Conservation (phyloP, 768 basidiomycete genomes). For the Leucosporidium yakuticum region DNA sequence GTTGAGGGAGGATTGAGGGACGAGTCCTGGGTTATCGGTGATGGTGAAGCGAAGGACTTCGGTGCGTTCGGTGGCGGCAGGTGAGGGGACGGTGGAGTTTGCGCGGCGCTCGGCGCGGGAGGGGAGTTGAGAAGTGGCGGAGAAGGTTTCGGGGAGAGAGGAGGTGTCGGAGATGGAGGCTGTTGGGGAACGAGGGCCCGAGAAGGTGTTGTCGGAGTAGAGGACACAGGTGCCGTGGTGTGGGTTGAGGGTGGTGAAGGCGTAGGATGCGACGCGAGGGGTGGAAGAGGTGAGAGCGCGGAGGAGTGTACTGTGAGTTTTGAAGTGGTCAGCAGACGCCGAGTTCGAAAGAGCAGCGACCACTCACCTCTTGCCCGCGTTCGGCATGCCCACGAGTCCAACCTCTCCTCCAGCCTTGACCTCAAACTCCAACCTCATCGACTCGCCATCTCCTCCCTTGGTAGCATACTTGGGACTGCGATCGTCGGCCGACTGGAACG, state of each 20-base stretch:
- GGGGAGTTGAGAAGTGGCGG: conserved; percentile 5
- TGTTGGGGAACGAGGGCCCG: conserved; percentile 49
- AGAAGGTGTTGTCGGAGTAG: conserved; percentile 33
- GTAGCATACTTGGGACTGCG: conserved; percentile 84
- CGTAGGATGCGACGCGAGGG: conserved; percentile 80
- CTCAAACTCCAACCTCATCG: conserved; percentile 75
- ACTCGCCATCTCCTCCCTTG: conserved; percentile 66
- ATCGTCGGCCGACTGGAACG: conserved; percentile 58
- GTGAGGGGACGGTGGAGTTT: neutral
- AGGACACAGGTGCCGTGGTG: conserved; percentile 72
- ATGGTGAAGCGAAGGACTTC: conserved; percentile 88
- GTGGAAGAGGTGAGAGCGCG: conserved; percentile 80
- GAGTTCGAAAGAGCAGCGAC: neutral
- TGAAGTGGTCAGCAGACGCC: neutral
- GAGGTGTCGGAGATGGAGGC: conserved; percentile 39
- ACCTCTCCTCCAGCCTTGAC: conserved; percentile 90
- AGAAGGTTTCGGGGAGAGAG: conserved; percentile 13
- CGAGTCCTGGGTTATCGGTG: conserved; percentile 92
- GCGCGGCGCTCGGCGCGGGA: conserved; percentile 15
- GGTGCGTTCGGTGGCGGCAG: neutral
- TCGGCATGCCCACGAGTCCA: conserved; percentile 94
- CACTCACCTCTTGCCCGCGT: conserved; percentile 56
- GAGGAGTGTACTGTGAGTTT: conserved; percentile 75
- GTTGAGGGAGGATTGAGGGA: conserved; percentile 75
- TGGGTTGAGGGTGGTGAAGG: conserved; percentile 93